Base-by-base conservation (phyloP, 768 basidiomycete genomes). In the Podaxis sp. region DNA sequence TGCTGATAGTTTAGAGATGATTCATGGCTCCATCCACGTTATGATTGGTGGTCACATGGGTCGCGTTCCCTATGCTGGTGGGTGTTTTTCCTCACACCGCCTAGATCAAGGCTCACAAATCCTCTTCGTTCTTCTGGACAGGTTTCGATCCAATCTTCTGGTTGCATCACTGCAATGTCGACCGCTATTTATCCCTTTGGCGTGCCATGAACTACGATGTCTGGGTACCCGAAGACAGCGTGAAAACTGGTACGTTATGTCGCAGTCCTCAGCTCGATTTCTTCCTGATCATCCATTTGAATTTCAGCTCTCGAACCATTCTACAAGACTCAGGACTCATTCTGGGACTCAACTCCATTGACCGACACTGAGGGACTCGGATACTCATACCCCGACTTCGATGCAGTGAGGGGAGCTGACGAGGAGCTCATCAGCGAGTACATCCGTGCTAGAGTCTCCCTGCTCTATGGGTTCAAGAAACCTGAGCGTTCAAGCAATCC, bases 131-230 rank as follows among this genome's bases (percentile, higher is more conserved):
- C 28, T 30, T 6, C 28, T 30, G 28, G 28, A 30, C 39, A 80
- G 83, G 73, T 0, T 82, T 83, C 63, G 84, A 85, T 66, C 82
- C 82, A 0, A 78, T 83, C 64, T 84, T 86, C 74, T 84, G 76
- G 70, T 67, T 85, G 64, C 84, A 85, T 64, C 84, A 86, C 66
- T 65, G 69, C 63, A 82, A 86, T 52, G 82, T 84, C 26, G 84
- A 86, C 63, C 79, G 83, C 22, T n/a, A 83, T 64, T 71, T 84
- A 24, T 74, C 82, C 6, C 71, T 85, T 17, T 85, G 83, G 84
- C 71, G 75, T 4, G 82, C 80, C 1, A 63, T 84, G 49, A 76
- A 84, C 64, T 77, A 73, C 0, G 69, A 65, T 2, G 74, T 78
- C 5, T 80, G 78, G 76, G 78, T 82, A 5, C 61, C 57, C 6